A percentile compares a stretch with the other conserved stretches of the same genome.
Evolutionary conservation across 1,284 basidiomycete genomes (phyloP).

Genomic region (Trametes polyzona): DNA sequence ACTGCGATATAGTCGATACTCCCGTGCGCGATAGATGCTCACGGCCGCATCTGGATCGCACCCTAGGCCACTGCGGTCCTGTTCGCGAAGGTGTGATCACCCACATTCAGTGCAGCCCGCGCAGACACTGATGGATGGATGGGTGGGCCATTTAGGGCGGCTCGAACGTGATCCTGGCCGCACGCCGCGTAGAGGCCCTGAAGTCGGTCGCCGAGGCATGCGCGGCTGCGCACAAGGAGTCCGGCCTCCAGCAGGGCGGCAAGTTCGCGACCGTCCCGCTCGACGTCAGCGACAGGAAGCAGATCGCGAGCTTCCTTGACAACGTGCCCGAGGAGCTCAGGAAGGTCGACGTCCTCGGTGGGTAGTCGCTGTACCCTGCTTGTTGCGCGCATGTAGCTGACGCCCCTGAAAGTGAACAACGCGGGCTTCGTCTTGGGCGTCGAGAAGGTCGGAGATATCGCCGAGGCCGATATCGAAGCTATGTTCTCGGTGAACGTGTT

Average conservation of each 20-base stretch:
- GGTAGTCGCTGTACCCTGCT: constrained; percentile 15
- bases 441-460: constrained; percentile 83
- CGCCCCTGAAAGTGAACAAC: constrained; percentile 69
- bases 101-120: neutral
- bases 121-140: neutral
- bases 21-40: neutral
- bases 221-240: constrained; percentile 68
- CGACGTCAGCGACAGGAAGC: constrained; percentile 76
- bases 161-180: constrained; percentile 76
- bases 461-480: constrained; percentile 73
- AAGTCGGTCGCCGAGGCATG: constrained; percentile 70
- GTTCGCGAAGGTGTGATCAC: constrained; percentile 78
- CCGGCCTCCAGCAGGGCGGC: constrained; percentile 73
- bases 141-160: constrained; percentile 55
- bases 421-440: constrained; percentile 86
- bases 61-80: constrained; percentile 86
- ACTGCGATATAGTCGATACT: neutral
- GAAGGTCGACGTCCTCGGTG: constrained; percentile 77
- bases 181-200: constrained; percentile 69
- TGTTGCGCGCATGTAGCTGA: neutral
- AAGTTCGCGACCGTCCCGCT: constrained; percentile 68
- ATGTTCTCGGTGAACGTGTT: constrained; percentile 96
- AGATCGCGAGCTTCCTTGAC: constrained; percentile 68
- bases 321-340: constrained; percentile 71
- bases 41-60: constrained; percentile 3